Base-by-base conservation (phyloP, 2,329 filamentous ascomycete species). In the Paramyrothecium roridum region DNA sequence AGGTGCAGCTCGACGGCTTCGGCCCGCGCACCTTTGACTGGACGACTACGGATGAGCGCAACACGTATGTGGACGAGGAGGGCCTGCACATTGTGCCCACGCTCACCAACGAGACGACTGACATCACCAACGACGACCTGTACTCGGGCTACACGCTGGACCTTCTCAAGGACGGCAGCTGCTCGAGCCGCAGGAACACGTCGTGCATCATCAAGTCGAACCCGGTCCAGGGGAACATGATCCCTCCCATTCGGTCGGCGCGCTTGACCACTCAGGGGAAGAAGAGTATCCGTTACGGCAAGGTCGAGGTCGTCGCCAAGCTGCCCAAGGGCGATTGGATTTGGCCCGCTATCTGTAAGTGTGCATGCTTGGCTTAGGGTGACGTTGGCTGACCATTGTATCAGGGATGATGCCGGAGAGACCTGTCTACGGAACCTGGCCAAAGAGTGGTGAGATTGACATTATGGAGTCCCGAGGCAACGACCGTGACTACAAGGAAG, bases 81-180 rank as follows among this genome's bases (percentile, higher is more conserved):
- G 79, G 79, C n/a, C 71, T 83, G 45, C 79, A 81, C 64, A 82
- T 83, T 52, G 75, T 80, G n/a, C 80, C 80, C 8, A 82, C 80
- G 0, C 66, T 82, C 19, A 81, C 79, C 16, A 72, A 70, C 26
- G 66, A 73, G 52, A 70, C 67, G 1, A 76, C 73, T 0, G 52
- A 59, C 50, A 75, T 78, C 53, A 75, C 71, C 3, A 61, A 62
- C 16, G 69, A 70, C 43, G 65, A 76, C 33, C 64, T 78, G 12
- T 66, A 65, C 48, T 65, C 74, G 54, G 70, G 72, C 50, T 73
- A 75, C 58, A 75, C 71, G 1, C 67, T 81, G 49, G 79, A 80
- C 59, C 67, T 82, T 37, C 75, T 70, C 43, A 67, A 63, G 8
- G 61, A 67, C 53, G 56, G 56, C 19, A 67, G 67, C 20, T 81